Conservation (phyloP, 805 yeast genomes). For the Ogataea methylovora region DNA sequence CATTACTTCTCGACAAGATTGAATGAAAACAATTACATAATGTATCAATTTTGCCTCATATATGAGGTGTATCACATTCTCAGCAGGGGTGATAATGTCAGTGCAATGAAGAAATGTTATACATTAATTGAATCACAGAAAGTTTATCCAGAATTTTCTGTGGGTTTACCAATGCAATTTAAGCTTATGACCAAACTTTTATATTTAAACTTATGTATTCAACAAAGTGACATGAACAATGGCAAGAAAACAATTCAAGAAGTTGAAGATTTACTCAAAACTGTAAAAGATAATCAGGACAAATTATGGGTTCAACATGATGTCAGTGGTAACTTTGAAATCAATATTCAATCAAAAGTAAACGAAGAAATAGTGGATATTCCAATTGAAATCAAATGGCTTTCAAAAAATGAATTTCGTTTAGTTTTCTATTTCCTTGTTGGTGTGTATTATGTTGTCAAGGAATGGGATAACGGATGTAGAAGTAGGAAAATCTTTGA, state of each 20-base stretch:
- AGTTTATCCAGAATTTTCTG: background rate
- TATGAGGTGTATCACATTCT: constrained; percentile 25
- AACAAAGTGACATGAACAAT: constrained; percentile 18
- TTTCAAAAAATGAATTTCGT: constrained; percentile 34
- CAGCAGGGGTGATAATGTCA: constrained; percentile 20
- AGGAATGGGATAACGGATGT: constrained; percentile 26
- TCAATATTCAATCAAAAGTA: background rate
- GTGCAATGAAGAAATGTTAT: constrained; percentile 7
- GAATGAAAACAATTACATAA: constrained; percentile 5
- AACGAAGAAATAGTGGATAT: constrained; percentile 6
- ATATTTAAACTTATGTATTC: constrained; percentile 20
- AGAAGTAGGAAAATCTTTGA: constrained; percentile 30
- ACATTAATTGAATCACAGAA: background rate
- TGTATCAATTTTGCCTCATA: constrained; percentile 19
- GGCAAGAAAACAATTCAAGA: constrained; percentile 18
- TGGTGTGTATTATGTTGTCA: constrained; percentile 31
- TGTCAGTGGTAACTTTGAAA: constrained; percentile 1
- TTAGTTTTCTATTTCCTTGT: constrained; percentile 33
- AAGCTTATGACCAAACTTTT: constrained; percentile 24
- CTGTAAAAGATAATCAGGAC: constrained; percentile 11
- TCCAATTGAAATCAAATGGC: constrained; percentile 29
- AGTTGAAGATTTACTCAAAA: constrained; percentile 17
- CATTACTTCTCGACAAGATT: constrained; percentile 5
- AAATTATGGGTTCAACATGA: background rate
- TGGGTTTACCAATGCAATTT: constrained; percentile 24